Conservation (phyloP, 2,329 filamentous ascomycete genomes). For the Colletotrichum sp. region DNA sequence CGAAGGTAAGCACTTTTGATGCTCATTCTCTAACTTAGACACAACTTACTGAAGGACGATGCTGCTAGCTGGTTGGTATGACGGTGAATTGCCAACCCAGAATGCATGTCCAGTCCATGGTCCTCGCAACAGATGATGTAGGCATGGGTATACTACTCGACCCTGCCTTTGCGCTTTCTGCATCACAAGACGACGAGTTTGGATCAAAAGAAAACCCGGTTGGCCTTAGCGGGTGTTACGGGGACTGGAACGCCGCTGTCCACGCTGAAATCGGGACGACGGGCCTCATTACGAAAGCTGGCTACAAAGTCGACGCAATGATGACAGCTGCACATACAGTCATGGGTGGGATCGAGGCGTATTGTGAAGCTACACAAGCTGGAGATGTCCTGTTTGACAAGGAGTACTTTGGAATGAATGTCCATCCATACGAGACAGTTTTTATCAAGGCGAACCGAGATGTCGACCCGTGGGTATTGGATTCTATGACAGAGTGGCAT, state of each 20-base stretch:
- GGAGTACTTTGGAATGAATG: constrained; percentile 34
- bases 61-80: constrained; percentile 39
- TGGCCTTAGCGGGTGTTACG: constrained; percentile 34
- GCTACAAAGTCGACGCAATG: constrained; percentile 37
- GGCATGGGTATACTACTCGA: constrained; percentile 40
- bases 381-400: constrained; percentile 29
- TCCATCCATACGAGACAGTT: constrained; percentile 42
- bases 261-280: constrained; percentile 36
- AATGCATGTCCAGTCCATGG: constrained; percentile 40
- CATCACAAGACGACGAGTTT: constrained; percentile 24
- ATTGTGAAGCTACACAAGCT: constrained; percentile 1
- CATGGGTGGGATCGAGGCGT: neutral
- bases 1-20: constrained; percentile 26
- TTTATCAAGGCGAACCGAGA: constrained; percentile 38
- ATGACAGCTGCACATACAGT: constrained; percentile 32
- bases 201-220: constrained; percentile 29
- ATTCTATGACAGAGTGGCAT: constrained; percentile 34
- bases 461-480: constrained; percentile 29
- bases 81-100: constrained; percentile 36
- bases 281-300: constrained; percentile 28
- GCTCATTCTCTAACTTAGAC: neutral
- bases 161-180: constrained; percentile 25
- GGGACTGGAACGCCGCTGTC: constrained; percentile 27
- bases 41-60: neutral
- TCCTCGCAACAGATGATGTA: constrained; percentile 39